Conservation (phyloP, 345 rosid species). For the Sonneratia caseolaris region DNA sequence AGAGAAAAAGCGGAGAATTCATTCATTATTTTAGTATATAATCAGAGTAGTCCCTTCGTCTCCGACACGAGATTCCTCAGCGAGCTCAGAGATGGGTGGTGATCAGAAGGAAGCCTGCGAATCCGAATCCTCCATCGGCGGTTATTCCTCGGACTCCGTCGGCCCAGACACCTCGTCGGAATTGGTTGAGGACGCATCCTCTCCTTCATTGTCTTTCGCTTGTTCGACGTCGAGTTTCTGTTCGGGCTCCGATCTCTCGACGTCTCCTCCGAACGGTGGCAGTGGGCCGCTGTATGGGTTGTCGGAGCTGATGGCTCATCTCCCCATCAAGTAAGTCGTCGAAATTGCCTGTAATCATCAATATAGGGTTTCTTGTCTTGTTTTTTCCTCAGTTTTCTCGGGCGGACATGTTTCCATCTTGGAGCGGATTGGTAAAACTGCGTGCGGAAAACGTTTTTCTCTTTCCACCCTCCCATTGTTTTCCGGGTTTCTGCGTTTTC, state of each 20-base stretch:
- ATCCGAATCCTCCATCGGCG: slow-evolving; percentile 29
- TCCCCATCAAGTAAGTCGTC: slow-evolving; percentile 54
- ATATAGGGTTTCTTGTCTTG: not conserved
- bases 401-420: not conserved
- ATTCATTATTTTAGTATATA: not conserved
- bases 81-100: not conserved
- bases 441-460: not conserved
- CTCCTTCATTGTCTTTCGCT: slow-evolving; percentile 13
- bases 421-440: not conserved
- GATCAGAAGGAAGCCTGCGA: slow-evolving; percentile 9
- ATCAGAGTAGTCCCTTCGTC: not conserved
- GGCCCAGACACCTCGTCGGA: slow-evolving; percentile 36
- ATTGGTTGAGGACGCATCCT: slow-evolving; percentile 39
- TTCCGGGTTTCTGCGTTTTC: not conserved
- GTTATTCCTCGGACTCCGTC: slow-evolving; percentile 20
- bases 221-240: slow-evolving; percentile 19
- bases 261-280: slow-evolving; percentile 9
- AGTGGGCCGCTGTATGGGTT: slow-evolving; percentile 51
- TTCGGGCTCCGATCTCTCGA: slow-evolving; percentile 5
- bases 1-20: not conserved
- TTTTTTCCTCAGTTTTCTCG: not conserved
- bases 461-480: not conserved
- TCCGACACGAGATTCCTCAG: not conserved
- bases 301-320: slow-evolving; percentile 59
- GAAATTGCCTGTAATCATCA: not conserved